These are phyloP conservation scores for Maudiozyma barnettii DNA, from an alignment of 805 yeast genomes.

Conservation along the genomic window DNA sequence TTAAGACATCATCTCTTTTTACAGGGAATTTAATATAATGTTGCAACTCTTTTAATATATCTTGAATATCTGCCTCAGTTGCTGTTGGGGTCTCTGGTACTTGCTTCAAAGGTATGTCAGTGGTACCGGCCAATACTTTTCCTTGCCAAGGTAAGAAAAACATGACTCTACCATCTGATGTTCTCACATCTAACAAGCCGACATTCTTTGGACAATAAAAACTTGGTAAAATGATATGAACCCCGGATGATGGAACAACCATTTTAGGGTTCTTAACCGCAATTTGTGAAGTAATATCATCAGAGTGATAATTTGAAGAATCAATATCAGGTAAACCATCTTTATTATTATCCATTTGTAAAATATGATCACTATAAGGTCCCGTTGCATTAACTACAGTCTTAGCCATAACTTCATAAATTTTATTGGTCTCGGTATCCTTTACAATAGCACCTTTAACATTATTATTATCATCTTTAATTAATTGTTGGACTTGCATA, in stretches of 20 bases:
- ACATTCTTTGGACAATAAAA: slow-evolving; percentile 79
- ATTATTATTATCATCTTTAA: slow-evolving; percentile 48
- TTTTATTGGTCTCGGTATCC: slow-evolving; percentile 61
- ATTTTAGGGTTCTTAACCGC: slow-evolving; percentile 46
- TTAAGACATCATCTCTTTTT: slow-evolving; percentile 77
- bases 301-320: slow-evolving; percentile 9
- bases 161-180: slow-evolving; percentile 93
- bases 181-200: slow-evolving; percentile 86
- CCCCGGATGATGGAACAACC: slow-evolving; percentile 94
- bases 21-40: slow-evolving; percentile 85
- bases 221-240: slow-evolving; percentile 85
- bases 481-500: slow-evolving; percentile 65
- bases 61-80: slow-evolving; percentile 78
- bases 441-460: slow-evolving; percentile 67
- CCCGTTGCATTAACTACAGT: slow-evolving; percentile 89
- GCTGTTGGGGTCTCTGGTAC: slow-evolving; percentile 75
- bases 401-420: slow-evolving; percentile 54
- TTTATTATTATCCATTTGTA: slow-evolving; percentile 76
- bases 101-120: slow-evolving; percentile 74
- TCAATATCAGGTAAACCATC: slow-evolving; percentile 48
- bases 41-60: slow-evolving; percentile 77
- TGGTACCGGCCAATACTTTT: slow-evolving; percentile 90
- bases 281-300: slow-evolving; percentile 14
- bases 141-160: slow-evolving; percentile 98
- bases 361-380: slow-evolving; percentile 74